Base-by-base conservation (phyloP, 1,284 basidiomycete genomes). In the Ceratobasidium sp. region DNA sequence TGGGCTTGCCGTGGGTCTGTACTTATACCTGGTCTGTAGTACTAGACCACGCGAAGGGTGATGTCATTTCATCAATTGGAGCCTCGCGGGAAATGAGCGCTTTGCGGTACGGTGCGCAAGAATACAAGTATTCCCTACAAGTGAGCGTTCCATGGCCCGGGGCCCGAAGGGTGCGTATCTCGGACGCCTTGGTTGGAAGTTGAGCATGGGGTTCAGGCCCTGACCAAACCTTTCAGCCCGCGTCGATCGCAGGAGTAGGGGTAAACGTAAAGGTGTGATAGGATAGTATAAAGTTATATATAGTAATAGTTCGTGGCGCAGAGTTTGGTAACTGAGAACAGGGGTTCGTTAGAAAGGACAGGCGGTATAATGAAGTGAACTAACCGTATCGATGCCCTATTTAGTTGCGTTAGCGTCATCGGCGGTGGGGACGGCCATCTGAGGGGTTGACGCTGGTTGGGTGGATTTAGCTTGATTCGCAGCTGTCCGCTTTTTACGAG, bases 31-130 rank as follows among this genome's bases (percentile, higher is more conserved):
- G 39, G 39, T 11, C 31, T 14, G 11, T 9, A 53, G 56, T 13
- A 19, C 31, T 19, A 27, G 24, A 27, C 29, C 14, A 29, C 29
- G 22, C 34, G 54, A 14, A 37, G 37, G 13, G n/a, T 61, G 59
- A 61, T 61, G 59, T 61, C 59, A 61, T 61, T 43, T 9, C 59
- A 61, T 61, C 59, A 61, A 24, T 24, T 43, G 24, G 59, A 22
- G 59, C 59, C 41, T 61, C 59, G 59, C 37, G 13, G n/a, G 39
- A 61, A 61, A 61, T 61, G 59, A 61, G n/a, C 31, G 14, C 37
- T 59, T 9, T 34, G 4, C 9, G 8, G 19, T 46, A 46, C 43
- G 9, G 19, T 11, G 59, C 3, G 37, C 19, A 29, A 29, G 19
- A 19, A 56, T 8, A 34, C 16, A 14, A 31, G 5, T 34, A 24